Base-by-base conservation (phyloP, 768 basidiomycete species). In the Cystofilobasidium capitatum region DNA sequence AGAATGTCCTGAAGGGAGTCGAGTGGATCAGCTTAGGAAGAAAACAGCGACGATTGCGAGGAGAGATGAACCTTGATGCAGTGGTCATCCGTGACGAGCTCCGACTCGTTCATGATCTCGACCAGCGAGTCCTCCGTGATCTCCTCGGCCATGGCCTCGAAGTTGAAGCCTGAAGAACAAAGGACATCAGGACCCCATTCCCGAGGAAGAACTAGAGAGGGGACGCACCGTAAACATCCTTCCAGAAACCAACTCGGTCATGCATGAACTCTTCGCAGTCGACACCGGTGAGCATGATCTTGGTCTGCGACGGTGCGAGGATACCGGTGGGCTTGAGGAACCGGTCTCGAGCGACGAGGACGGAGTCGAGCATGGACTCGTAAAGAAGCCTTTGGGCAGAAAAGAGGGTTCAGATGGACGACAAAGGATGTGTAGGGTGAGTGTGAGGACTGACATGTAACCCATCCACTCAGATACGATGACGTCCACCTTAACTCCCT, bases 381-480 rank as follows among this genome's bases (percentile, higher is more conserved):
- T 97, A 97, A 26, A 97, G 82, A 29, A 36, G 33, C 33, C 39
- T 31, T 17, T 33, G 16, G 36, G 2, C 20, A 7, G 29, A 22
- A 45, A 42, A 61, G 35, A 61, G 24, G 40, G 37, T 35, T 10
- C 7, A 61, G 37, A 44, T 3, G 24, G 20, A 29, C 9, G 36
- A 9, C 29, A 39, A 24, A 6, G 22, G 13, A 10, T 1, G 36
- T 9, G 14, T 8, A 16, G 13, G 33, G 10, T 22, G 9, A 33
- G 37, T 13, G 8, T 13, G 22, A 9, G 31, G 13, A 65, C 66
- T 33, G 10, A 63, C 68, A 63, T 39, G 62, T 63, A 63, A 17
- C 62, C 91, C 94, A 97, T 97, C 94, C 94, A 98, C 77, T 99
- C 94, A 5, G 91, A 93, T 60, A 98, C 81, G 76, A 99, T 92